These are phyloP conservation scores for Hypoxylon rubiginosum DNA, from an alignment of 2,329 filamentous ascomycete species.

Conservation along the genomic window DNA sequence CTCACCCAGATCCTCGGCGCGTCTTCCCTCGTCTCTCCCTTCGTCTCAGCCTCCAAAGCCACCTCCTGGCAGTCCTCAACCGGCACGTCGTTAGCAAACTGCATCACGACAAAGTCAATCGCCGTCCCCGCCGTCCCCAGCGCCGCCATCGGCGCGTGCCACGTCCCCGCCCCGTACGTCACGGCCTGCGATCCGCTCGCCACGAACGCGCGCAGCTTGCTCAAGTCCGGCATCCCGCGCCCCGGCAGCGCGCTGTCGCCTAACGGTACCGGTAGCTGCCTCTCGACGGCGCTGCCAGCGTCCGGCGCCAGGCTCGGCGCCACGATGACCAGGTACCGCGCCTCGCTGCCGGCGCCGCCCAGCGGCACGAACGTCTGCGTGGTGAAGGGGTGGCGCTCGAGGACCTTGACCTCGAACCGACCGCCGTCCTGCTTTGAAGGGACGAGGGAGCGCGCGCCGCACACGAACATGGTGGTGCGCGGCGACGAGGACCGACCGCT, in stretches of 20 bases:
- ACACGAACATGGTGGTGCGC: conserved; percentile 91
- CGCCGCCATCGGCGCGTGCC: conserved; percentile 96
- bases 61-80: conserved; percentile 92
- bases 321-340: conserved; percentile 88
- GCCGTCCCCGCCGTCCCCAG: conserved; percentile 70
- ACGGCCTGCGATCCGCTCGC: conserved; percentile 85
- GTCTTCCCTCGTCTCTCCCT: conserved; percentile 49
- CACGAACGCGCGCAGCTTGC: conserved; percentile 79
- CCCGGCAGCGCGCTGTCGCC: conserved; percentile 62
- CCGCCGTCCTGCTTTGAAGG: not conserved
- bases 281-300: conserved; percentile 48
- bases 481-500: conserved; percentile 69
- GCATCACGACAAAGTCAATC: conserved; percentile 89
- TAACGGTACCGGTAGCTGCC: conserved; percentile 57
- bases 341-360: conserved; percentile 58
- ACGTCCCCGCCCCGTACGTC: conserved; percentile 91
- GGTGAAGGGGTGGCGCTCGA: conserved; percentile 94
- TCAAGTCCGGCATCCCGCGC: conserved; percentile 78
- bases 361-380: conserved; percentile 93
- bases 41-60: conserved; percentile 50
- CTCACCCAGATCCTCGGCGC: conserved; percentile 46
- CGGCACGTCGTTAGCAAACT: conserved; percentile 86
- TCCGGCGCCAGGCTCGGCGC: conserved; percentile 77
- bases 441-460: conserved; percentile 56
- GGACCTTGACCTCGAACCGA: conserved; percentile 76